phyloP scores from a whole-genome alignment of 148 eudicot species.

The Chenopodium suecicum region DNA sequence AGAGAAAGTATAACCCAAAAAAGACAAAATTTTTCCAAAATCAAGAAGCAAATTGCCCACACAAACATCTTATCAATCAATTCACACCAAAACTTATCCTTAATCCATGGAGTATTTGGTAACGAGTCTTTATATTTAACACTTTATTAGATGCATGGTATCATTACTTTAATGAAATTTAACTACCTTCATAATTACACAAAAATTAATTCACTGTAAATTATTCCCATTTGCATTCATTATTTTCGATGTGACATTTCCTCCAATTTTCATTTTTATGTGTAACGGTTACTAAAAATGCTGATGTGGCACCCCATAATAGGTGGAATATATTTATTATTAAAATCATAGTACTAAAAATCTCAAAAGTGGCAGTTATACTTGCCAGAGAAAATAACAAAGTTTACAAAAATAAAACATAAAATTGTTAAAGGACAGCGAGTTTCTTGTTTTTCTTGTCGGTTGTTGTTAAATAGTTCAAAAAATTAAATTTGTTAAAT shows the following conservation, averaged over 20 bases:
- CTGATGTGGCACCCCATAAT: background rate
- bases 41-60: background rate
- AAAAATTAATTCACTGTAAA: background rate
- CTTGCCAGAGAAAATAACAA: slow-evolving; percentile 23
- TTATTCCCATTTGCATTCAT: background rate
- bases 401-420: background rate
- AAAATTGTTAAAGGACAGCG: slow-evolving; percentile 27
- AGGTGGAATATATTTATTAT: background rate
- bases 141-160: slow-evolving; percentile 1
- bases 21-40: background rate
- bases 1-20: too few relatives aligned
- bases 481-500: too few relatives aligned
- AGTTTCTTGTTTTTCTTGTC: slow-evolving; percentile 27
- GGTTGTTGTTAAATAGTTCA: slow-evolving; percentile 21
- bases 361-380: slow-evolving; percentile 12
- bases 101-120: slow-evolving; percentile 2
- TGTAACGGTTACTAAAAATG: slow-evolving; percentile 5
- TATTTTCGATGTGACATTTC: background rate
- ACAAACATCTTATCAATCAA: background rate
- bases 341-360: slow-evolving; percentile 2
- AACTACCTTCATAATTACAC: slow-evolving; percentile 10
- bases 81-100: background rate
- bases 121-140: background rate
- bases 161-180: slow-evolving; percentile 1
- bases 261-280: too few relatives aligned